These are phyloP conservation scores for Raphanus raphanistrum DNA, from an alignment of 345 rosid genomes.

Conservation along the genomic window DNA sequence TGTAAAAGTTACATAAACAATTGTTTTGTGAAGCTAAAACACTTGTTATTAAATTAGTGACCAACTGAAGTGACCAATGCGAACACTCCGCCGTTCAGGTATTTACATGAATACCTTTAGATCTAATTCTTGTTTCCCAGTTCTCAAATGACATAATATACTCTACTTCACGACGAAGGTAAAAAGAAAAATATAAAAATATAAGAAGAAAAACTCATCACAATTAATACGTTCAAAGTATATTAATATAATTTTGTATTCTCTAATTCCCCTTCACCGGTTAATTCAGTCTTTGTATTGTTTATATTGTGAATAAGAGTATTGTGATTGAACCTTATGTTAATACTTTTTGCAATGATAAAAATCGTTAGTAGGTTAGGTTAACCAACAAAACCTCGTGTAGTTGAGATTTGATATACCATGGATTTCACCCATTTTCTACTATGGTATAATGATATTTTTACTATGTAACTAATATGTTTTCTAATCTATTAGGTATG, in stretches of 20 bases:
- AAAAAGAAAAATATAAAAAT: no score
- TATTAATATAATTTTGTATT: background rate
- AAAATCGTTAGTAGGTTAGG: background rate
- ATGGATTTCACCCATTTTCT: no score
- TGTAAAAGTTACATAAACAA: slow-evolving; percentile 13
- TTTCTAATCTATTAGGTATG: no score
- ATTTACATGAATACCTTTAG: background rate
- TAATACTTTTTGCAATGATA: background rate
- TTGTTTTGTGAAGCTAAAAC: background rate
- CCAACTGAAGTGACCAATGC: slow-evolving; percentile 13
- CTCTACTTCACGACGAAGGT: no score
- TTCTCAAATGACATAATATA: no score
- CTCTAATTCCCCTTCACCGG: background rate
- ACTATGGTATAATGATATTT: no score
- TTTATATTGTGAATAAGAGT: background rate
- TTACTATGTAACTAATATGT: no score
- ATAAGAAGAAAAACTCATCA: background rate
- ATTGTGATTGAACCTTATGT: background rate
- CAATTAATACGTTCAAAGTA: background rate
- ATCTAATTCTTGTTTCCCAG: background rate
- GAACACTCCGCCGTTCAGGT: slow-evolving; percentile 6
- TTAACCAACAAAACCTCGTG: background rate
- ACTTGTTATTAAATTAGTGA: slow-evolving; percentile 11
- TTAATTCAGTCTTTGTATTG: background rate
- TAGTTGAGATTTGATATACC: no score